Conservation (phyloP, 306 rosid species). For the Parietaria judaica region DNA sequence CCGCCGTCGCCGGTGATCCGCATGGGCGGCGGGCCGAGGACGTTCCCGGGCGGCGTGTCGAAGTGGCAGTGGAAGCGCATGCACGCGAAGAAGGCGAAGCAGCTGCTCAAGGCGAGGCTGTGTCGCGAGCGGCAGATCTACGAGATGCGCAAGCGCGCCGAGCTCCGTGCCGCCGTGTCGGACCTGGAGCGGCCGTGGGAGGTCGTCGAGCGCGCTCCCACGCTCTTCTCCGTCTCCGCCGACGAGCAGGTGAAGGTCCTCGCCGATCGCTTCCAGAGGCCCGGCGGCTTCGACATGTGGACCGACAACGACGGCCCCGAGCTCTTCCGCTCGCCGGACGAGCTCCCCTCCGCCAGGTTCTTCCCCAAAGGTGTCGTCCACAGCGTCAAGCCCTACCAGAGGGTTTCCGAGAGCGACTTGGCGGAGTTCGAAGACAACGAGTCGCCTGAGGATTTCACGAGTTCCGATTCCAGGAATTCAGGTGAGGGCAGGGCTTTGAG, state of each 20-base stretch:
- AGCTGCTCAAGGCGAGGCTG: slow-evolving; percentile 76
- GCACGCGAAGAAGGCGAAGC: slow-evolving; percentile 85
- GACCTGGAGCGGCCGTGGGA: slow-evolving; percentile 97
- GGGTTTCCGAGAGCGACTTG: slow-evolving; percentile 25
- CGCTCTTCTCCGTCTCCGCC: slow-evolving; percentile 58
- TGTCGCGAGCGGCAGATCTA: slow-evolving; percentile 81
- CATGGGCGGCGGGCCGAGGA: slow-evolving; percentile 98
- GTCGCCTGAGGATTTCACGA: not conserved
- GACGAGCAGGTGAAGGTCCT: slow-evolving; percentile 89
- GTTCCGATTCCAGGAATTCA: not conserved
- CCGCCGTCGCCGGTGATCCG: slow-evolving; percentile 44
- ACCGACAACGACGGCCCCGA: slow-evolving; percentile 73
- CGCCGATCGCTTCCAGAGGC: slow-evolving; percentile 82
- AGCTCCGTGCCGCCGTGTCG: slow-evolving; percentile 75
- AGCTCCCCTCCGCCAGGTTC: slow-evolving; percentile 79
- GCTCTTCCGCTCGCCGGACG: slow-evolving; percentile 64
- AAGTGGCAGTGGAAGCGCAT: slow-evolving; percentile 98
- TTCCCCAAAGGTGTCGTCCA: slow-evolving; percentile 96
- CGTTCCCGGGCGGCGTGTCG: slow-evolving; percentile 85
- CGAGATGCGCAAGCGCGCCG: slow-evolving; percentile 96
- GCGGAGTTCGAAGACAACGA: slow-evolving; percentile 15
- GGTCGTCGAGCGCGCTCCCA: slow-evolving; percentile 62
- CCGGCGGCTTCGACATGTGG: slow-evolving; percentile 92
- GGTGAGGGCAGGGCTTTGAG: not conserved
- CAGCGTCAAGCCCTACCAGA: slow-evolving; percentile 61